Conservation (phyloP, 331 rosid genomes). For the Spiraea crenata region DNA sequence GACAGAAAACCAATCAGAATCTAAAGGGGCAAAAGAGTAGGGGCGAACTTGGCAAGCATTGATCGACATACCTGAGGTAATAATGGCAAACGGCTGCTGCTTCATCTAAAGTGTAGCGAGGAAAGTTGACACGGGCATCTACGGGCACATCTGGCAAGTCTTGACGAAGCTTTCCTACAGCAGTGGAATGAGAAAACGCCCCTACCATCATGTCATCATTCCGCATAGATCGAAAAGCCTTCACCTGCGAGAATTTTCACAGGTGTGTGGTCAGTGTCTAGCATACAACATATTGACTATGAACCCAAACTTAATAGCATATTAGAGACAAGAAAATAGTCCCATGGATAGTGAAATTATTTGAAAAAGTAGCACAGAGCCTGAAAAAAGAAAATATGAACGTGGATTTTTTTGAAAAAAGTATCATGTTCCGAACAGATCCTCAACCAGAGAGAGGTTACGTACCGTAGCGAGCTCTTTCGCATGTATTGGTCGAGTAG, state of each 20-base stretch:
- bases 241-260: slow-evolving; percentile 63
- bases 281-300: not conserved
- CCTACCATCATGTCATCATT: slow-evolving; percentile 96
- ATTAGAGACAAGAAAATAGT: not conserved
- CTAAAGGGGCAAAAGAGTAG: not conserved
- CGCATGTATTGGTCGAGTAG: slow-evolving; percentile 82
- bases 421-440: not conserved
- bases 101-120: slow-evolving; percentile 84
- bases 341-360: not conserved
- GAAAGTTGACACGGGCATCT: slow-evolving; percentile 68
- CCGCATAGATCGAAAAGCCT: slow-evolving; percentile 86
- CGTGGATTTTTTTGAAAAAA: not conserved
- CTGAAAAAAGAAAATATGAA: not conserved
- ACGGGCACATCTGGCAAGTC: slow-evolving; percentile 90
- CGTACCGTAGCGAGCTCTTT: slow-evolving; percentile 83
- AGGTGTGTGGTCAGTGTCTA: slow-evolving; percentile 9
- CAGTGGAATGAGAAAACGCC: slow-evolving; percentile 93
- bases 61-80: slow-evolving; percentile 65
- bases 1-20: not conserved
- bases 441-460: slow-evolving; percentile 8
- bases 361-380: not conserved
- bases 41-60: slow-evolving; percentile 10
- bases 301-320: not conserved
- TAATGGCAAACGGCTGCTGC: slow-evolving; percentile 83
- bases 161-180: slow-evolving; percentile 86